These are phyloP conservation scores for Suillus spraguei DNA, from an alignment of 768 basidiomycete genomes.

Conservation along the genomic window DNA sequence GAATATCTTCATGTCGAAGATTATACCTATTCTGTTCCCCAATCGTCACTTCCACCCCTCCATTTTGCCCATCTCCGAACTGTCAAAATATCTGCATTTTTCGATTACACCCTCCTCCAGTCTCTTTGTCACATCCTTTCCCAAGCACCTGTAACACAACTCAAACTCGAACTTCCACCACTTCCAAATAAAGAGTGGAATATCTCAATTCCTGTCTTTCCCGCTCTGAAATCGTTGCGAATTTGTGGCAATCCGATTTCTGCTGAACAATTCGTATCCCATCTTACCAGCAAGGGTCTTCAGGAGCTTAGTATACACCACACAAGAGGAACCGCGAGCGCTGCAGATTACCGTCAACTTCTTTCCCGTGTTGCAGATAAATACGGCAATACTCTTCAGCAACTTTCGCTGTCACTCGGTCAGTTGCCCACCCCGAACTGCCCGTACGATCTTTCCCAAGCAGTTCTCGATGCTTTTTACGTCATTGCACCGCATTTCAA, in stretches of 20 bases:
- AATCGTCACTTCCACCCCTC: background rate
- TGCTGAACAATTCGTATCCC: background rate
- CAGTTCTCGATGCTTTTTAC: background rate
- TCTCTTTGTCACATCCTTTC: constrained; percentile 7
- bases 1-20: constrained; percentile 14
- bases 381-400: background rate
- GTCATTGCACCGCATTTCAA: background rate
- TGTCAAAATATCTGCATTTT: constrained; percentile 4
- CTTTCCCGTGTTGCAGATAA: background rate
- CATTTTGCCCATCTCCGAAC: background rate
- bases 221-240: background rate
- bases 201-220: background rate
- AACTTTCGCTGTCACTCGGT: background rate
- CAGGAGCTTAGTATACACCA: constrained; percentile 1
- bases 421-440: background rate
- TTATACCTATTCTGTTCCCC: background rate
- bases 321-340: constrained; percentile 1
- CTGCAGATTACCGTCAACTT: background rate
- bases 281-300: background rate
- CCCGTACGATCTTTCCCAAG: constrained; percentile 3
- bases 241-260: constrained; percentile 3
- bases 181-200: constrained; percentile 4
- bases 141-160: constrained; percentile 1
- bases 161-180: constrained; percentile 1
- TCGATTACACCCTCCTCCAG: background rate